Evolutionary conservation across 1,284 basidiomycete species (phyloP), one percentile per base, ranked within the genome.

Genomic region (Fomes fomentarius): DNA sequence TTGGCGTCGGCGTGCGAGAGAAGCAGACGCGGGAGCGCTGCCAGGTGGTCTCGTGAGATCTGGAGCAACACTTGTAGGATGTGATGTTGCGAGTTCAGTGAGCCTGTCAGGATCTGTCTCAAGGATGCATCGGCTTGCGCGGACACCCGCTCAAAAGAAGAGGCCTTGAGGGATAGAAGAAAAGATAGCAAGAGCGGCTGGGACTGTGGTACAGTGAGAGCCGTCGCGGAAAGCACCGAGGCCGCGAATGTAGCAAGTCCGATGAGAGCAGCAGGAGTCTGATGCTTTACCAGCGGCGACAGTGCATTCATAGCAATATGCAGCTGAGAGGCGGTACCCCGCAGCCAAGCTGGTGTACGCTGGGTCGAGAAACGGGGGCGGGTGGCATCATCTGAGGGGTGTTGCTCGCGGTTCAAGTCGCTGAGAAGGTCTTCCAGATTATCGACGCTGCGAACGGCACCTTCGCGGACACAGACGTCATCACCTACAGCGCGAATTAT

Each of bases 11-110:
- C 81, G 46, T 82, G 84, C 3, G 84, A 82, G 7, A 79, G 75
- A 35, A 96, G 77, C 10, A 90, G 74, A 10, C 85, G 82, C n/a
- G 94, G 92, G 3, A 97, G 74, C 0, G 86, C 75, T n/a, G 82
- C 73, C 30, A 96, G 76, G 54, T 84, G 82, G 39, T 90, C 84
- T 59, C 78, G 73, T 1, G 81, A 82, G 26, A 79, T 81, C 42
- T 80, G 78, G 54, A 83, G 72, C 26, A 85, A 69, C 4, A 74
- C 78, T 56, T 80, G 79, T 24, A 87, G 71, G 10, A 91, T 68
- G 2, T 72, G 60, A 49, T 77, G 71, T 26, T 75, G 76, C 2
- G 73, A 69, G 44, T 69, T 70, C 15, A 80, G 78, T 21, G 71
- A 59, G 5, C 67, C 52, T 10, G 63, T 12, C 8, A 90, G 73